Base-by-base conservation (phyloP, 768 basidiomycete species). In the Boletales sp. region DNA sequence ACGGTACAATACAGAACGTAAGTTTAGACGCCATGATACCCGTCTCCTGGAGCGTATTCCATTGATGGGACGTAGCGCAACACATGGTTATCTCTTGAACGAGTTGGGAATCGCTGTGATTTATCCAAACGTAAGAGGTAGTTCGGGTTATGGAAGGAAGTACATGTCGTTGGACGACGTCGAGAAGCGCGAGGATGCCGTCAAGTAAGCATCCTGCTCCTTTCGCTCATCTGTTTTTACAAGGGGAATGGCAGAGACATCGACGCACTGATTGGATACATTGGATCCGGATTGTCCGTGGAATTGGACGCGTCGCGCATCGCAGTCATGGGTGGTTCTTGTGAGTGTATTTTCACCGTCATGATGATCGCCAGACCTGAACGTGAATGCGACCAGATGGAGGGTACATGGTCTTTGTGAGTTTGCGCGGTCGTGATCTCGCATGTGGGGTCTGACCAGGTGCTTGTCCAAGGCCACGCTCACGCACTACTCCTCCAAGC, bases 61-160 rank as follows among this genome's bases (percentile, higher is more conserved):
- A 30, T 42, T 60, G 31, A 61, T 33, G 7, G 37, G 44, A 32
- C 32, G 33, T 54, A 66, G 67, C 18, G 57, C 65, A 15, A 70
- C 67, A 5, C 71, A 74, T 41, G 68, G 66, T 31, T 75, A 75
- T 52, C 56, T 74, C n/a, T 46, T 75, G 21, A 74, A 72, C 43
- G 73, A 75, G 44, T 54, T 75, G 33, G 67, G 64, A 15, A 66
- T 71, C 21, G 74, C 72, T 0, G 51, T 75, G 32, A 66, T 75
- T 31, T 73, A 72, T 49, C 73, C 73, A 14, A 74, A 74, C 40
- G 74, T 74, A 18, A 60, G 73, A 40, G 74, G 73, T 36, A 75
- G 74, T 48, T 60, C 61, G 4, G 73, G 73, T 25, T 75, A 74
- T 44, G 74, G 72, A 31, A 73, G 60, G 49, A 66, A 53, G 44